Conservation (phyloP, 164 flowering plant species). For the Stephania japonica region DNA sequence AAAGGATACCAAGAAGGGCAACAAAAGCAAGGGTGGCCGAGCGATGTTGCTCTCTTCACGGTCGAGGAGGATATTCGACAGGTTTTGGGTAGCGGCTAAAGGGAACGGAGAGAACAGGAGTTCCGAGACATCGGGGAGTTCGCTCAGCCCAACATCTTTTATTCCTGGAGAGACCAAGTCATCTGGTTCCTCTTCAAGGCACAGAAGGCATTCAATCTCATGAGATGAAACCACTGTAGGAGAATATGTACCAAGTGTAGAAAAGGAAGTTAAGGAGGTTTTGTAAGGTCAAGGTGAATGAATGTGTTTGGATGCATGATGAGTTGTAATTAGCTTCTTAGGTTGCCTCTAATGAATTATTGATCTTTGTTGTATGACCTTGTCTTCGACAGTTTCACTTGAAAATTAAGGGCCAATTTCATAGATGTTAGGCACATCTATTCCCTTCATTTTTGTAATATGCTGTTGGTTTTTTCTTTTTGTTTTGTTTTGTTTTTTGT, state of each 20-base stretch:
- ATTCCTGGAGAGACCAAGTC: conserved; percentile 55
- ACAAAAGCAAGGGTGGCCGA: conserved; percentile 40
- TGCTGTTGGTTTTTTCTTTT: too few relatives aligned
- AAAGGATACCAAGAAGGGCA: conserved; percentile 32
- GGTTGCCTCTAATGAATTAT: not conserved
- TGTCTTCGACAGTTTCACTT: conserved; percentile 1
- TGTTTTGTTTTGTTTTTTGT: too few relatives aligned
- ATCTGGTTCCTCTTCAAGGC: conserved; percentile 48
- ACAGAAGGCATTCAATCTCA: conserved; percentile 69
- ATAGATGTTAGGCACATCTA: not conserved
- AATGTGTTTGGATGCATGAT: conserved; percentile 9
- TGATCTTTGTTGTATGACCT: not conserved
- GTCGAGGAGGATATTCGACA: conserved; percentile 80
- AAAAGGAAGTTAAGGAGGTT: not conserved
- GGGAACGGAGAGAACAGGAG: conserved; percentile 51
- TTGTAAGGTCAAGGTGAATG: conserved; percentile 9
- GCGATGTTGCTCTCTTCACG: conserved; percentile 57
- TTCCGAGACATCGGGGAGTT: conserved; percentile 69
- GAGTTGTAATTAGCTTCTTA: conserved; percentile 18
- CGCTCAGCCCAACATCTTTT: conserved; percentile 64
- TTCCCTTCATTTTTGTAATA: too few relatives aligned
- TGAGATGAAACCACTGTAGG: conserved; percentile 16
- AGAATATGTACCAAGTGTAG: not conserved
- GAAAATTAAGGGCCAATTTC: not conserved
- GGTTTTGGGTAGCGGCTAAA: conserved; percentile 52